phyloP scores from a whole-genome alignment of 768 basidiomycete species.

The Coprinopsis sp. region DNA sequence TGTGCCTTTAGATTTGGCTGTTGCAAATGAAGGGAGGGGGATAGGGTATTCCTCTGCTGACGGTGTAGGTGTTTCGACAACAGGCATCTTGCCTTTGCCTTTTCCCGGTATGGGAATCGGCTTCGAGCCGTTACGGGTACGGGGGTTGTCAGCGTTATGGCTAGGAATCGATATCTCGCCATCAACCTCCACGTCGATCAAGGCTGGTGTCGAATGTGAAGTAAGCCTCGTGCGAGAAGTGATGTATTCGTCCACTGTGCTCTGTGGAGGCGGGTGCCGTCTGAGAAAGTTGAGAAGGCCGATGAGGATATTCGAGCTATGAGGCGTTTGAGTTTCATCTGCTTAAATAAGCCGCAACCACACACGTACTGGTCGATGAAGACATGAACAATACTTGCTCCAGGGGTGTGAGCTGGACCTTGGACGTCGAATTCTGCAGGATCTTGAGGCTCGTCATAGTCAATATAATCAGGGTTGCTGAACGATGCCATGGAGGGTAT shows the following conservation, averaged over 20 bases:
- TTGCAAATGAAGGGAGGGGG: conserved; percentile 39
- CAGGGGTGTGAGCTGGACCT: conserved; percentile 25
- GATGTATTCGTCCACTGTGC: conserved; percentile 4
- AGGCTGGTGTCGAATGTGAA: conserved; percentile 17
- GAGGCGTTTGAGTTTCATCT: conserved; percentile 35
- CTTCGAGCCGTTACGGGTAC: conserved; percentile 2
- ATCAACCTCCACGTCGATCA: conserved; percentile 4
- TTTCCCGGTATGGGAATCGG: too few species aligned
- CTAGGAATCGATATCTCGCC: conserved; percentile 5
- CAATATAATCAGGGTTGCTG: background rate
- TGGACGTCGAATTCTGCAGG: conserved; percentile 31
- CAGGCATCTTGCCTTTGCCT: conserved; percentile 10
- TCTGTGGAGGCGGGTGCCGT: conserved; percentile 22
- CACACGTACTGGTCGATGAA: conserved; percentile 58
- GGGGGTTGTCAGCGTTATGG: conserved; percentile 4
- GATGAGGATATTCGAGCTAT: conserved; percentile 83
- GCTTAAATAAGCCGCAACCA: conserved; percentile 4
- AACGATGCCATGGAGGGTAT: background rate
- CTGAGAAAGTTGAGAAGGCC: conserved; percentile 71
- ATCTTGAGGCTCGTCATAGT: conserved; percentile 18
- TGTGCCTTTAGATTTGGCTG: conserved; percentile 17
- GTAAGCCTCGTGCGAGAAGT: conserved; percentile 10
- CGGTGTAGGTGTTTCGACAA: conserved; percentile 4
- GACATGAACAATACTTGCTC: conserved; percentile 36
- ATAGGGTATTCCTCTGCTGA: conserved; percentile 19